Evolutionary conservation across 2,329 filamentous ascomycete species (phyloP), one percentile per base, ranked within the genome.

Genomic region (Sarocladium kiliense): DNA sequence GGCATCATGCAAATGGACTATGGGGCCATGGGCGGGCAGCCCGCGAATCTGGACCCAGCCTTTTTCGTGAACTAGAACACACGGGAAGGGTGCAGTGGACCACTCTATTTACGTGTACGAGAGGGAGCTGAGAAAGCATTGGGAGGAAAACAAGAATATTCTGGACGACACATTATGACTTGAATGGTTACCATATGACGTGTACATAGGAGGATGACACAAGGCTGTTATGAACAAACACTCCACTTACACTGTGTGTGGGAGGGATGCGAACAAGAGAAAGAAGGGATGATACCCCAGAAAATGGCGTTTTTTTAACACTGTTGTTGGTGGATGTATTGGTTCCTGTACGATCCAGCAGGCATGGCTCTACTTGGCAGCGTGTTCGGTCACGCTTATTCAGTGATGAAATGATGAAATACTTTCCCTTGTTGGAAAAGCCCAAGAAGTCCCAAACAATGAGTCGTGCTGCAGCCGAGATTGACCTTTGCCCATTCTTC

Each of bases 1-100:
- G 63, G 66, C 30, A 66, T 69, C 61, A 65, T 71, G 59, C 61
- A 63, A 57, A 65, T 72, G 61, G 68, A 72, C 57, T 73, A 72
- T 63, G 62, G 64, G 53, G 64, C 74, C 58, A 71, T 75, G 65
- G 67, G 68, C 57, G 63, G 66, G 57, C 64, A 66, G 30, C 64
- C 63, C 41, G 62, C 63, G 26, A 64, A 64, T 54, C 70, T 77
- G 62, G 74, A 75, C 49, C 66, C 67, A 47, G 62, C 66, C 19
- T 77, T 75, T 42, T 78, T 75, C 60, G 71, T 75, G 47, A 73
- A 76, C 21, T 59, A 41, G 19, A 47, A 21, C 12, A 47, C 44
- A 30, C 9, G 25, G 44, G 44, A 30, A 27, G 10, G 47, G 30
- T 12, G 47, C 10, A 14, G 44, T 6, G 10, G 25, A n/a, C 36